phyloP scores from a whole-genome alignment of 2,329 filamentous ascomycete genomes.

The Lithohypha guttulata region DNA sequence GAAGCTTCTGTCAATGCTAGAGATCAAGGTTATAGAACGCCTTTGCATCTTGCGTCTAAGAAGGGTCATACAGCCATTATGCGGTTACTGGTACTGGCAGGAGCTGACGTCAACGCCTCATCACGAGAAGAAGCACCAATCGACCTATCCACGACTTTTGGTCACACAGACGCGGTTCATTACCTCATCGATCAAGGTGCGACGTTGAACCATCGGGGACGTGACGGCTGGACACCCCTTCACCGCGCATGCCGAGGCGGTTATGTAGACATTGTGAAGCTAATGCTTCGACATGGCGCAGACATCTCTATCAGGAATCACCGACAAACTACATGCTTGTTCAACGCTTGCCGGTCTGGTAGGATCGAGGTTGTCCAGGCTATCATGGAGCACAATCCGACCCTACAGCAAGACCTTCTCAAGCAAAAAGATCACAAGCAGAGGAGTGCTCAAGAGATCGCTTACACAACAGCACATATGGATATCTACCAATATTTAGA shows the following conservation, averaged over 20 bases:
- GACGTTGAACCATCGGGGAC: conserved; percentile 23
- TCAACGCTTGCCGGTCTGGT: conserved; percentile 18
- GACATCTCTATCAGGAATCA: conserved; percentile 22
- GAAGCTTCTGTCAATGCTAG: conserved; percentile 22
- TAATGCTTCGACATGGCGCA: conserved; percentile 23
- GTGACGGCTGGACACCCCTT: conserved; percentile 23
- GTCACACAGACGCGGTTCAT: conserved; percentile 13
- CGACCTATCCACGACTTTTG: conserved; percentile 19
- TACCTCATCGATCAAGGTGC: conserved; percentile 21
- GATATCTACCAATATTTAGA: conserved; percentile 21
- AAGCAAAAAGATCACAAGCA: conserved; percentile 13
- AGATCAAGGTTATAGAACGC: conserved; percentile 14
- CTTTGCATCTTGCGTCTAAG: conserved; percentile 17
- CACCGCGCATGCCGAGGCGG: conserved; percentile 24
- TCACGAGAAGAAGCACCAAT: conserved; percentile 16
- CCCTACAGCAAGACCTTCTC: conserved; percentile 12
- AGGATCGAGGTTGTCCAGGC: conserved; percentile 12
- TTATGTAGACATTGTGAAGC: conserved; percentile 23
- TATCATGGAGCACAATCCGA: conserved; percentile 16
- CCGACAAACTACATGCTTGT: conserved; percentile 14
- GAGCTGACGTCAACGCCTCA: conserved; percentile 15
- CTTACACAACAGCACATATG: conserved; percentile 20
- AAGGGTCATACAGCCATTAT: conserved; percentile 15
- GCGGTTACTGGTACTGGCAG: conserved; percentile 13
- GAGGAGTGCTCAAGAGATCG: conserved; percentile 16